Conservation (phyloP, 306 rosid genomes). For the Coriaria nepalensis region DNA sequence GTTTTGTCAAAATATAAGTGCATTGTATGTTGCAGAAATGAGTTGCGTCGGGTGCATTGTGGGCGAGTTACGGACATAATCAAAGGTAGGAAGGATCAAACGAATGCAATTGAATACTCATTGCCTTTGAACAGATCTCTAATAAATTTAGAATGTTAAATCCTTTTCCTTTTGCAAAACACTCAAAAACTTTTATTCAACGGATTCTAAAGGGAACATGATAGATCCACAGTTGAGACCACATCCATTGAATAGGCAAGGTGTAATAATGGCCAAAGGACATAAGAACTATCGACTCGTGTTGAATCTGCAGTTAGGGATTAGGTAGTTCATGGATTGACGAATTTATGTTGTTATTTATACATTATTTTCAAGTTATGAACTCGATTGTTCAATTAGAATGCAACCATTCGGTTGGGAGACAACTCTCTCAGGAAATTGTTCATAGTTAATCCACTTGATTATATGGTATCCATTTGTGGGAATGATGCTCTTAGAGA, state of each 20-base stretch:
- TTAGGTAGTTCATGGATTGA: slow-evolving; percentile 55
- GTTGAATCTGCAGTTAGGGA: slow-evolving; percentile 96
- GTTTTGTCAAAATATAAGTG: no score
- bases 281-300: slow-evolving; percentile 86
- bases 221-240: slow-evolving; percentile 17
- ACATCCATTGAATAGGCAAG: slow-evolving; percentile 52
- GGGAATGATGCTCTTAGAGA: slow-evolving; percentile 92
- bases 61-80: no score
- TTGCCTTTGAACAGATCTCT: no score
- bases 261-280: slow-evolving; percentile 71
- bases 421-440: slow-evolving; percentile 89
- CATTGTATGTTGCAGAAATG: no score
- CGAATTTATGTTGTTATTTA: slow-evolving; percentile 12
- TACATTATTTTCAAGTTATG: slow-evolving; percentile 21
- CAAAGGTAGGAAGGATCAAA: no score
- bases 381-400: slow-evolving; percentile 50
- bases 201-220: slow-evolving; percentile 18
- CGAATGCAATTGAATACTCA: no score
- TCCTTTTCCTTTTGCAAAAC: no score
- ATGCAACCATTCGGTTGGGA: slow-evolving; percentile 92
- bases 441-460: slow-evolving; percentile 89
- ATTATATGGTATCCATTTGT: slow-evolving; percentile 88
- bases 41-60: no score
- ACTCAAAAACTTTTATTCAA: no score
- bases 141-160: no score